Conservation (phyloP, 2,329 filamentous ascomycete genomes). For the Rhynchosporium graminicola region DNA sequence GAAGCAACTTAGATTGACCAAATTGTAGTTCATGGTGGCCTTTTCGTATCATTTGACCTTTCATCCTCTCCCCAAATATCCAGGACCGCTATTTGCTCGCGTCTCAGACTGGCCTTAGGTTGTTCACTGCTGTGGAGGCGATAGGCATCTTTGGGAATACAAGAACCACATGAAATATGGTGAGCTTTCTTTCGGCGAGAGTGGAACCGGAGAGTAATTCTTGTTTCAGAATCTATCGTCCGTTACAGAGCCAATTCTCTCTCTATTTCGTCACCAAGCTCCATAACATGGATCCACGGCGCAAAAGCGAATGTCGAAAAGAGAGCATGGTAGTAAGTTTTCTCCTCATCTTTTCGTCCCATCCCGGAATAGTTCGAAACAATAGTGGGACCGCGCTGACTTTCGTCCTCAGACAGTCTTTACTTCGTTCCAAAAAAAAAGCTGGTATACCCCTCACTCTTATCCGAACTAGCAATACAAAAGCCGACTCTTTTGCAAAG, state of each 20-base stretch:
- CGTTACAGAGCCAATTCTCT: slow-evolving; percentile 21
- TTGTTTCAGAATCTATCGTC: background rate
- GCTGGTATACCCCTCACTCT: no score
- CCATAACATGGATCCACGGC: slow-evolving; percentile 19
- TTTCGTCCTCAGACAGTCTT: no score
- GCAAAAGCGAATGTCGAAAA: slow-evolving; percentile 29
- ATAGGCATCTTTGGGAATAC: slow-evolving; percentile 25
- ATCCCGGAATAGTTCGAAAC: no score
- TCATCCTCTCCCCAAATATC: slow-evolving; percentile 8
- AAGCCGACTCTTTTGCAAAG: no score
- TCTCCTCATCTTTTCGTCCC: no score
- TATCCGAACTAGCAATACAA: no score
- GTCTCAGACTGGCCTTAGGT: slow-evolving; percentile 26
- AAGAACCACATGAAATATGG: slow-evolving; percentile 28
- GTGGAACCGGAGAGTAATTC: background rate
- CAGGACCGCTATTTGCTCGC: slow-evolving; percentile 12
- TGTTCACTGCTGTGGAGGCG: slow-evolving; percentile 19
- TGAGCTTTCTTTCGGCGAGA: background rate
- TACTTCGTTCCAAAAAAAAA: no score
- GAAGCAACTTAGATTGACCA: background rate
- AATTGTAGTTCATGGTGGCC: background rate
- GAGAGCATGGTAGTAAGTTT: slow-evolving; percentile 22
- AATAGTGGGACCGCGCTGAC: no score
- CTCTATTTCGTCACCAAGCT: slow-evolving; percentile 17
- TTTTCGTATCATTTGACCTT: background rate